Evolutionary conservation across 2,329 filamentous ascomycete genomes (phyloP).

Genomic region (Beauveria australis): DNA sequence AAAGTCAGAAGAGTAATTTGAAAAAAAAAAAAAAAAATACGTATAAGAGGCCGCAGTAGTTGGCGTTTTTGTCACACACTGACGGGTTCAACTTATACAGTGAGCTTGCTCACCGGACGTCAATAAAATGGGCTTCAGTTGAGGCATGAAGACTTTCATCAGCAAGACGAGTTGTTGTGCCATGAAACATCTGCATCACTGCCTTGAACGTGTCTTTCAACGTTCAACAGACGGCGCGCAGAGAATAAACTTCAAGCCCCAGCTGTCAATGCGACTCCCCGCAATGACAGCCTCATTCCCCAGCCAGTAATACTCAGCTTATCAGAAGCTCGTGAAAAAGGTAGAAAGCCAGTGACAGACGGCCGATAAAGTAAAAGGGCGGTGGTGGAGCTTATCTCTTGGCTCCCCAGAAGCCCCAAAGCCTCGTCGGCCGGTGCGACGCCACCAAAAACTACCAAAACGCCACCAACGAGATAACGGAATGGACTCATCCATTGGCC

Average conservation of each 20-base stretch:
- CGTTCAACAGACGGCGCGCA: not conserved
- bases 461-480: slow-evolving; percentile 10
- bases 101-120: not conserved
- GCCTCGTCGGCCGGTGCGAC: not conserved
- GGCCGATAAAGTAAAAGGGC: not conserved
- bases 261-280: not conserved
- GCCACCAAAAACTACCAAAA: slow-evolving; percentile 5
- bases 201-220: not conserved
- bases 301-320: not conserved
- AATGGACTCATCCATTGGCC: not conserved
- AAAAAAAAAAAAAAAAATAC: too few species aligned
- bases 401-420: slow-evolving; percentile 2
- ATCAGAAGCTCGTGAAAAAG: not conserved
- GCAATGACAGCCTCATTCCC: not conserved
- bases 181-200: not conserved
- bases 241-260: not conserved
- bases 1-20: too few species aligned
- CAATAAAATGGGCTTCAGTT: not conserved
- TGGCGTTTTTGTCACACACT: too few species aligned
- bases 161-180: not conserved
- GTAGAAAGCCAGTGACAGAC: not conserved
- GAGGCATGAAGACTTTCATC: not conserved
- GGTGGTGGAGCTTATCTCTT: slow-evolving; percentile 11
- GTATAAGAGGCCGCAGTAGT: too few species aligned
- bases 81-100: not conserved